Percentiles rank a stretch among this genome's conserved stretches.
These are phyloP conservation scores for Crithidia brevicula DNA, from an alignment of 208 protist genomes.

Conservation along the genomic window DNA sequence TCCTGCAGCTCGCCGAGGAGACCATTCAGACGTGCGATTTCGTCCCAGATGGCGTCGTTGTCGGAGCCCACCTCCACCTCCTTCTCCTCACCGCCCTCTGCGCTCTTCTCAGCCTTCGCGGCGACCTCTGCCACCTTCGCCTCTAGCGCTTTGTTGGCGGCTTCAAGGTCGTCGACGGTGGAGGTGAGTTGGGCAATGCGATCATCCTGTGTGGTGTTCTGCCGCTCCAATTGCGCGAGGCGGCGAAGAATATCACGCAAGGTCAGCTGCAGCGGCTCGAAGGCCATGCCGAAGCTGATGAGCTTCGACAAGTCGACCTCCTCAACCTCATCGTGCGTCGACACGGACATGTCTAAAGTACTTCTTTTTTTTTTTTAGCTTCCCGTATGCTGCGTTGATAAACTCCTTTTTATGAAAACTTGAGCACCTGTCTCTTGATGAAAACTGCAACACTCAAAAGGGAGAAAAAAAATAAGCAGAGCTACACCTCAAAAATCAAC, in stretches of 20 bases:
- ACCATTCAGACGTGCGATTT: conserved; percentile 60
- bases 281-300: conserved; percentile 74
- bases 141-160: conserved; percentile 20
- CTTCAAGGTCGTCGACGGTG: conserved; percentile 44
- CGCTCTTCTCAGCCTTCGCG: background rate
- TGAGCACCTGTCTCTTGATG: too few relatives aligned
- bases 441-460: too few relatives aligned
- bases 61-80: conserved; percentile 6
- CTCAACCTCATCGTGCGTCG: conserved; percentile 18
- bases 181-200: conserved; percentile 51
- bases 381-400: background rate
- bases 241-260: conserved; percentile 68
- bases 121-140: background rate
- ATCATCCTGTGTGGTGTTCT: conserved; percentile 46
- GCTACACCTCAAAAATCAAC: too few relatives aligned
- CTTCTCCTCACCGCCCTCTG: background rate
- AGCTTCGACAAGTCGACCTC: conserved; percentile 85
- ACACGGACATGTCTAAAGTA: conserved; percentile 22
- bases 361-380: too few relatives aligned
- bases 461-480: too few relatives aligned
- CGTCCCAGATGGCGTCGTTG: conserved; percentile 62
- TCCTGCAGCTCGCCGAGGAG: conserved; percentile 61
- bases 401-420: background rate
- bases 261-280: conserved; percentile 76
- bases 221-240: conserved; percentile 26